These are phyloP conservation scores for Cladosporium sphaerospermum DNA, from an alignment of 2,329 filamentous ascomycete species.

Conservation along the genomic window DNA sequence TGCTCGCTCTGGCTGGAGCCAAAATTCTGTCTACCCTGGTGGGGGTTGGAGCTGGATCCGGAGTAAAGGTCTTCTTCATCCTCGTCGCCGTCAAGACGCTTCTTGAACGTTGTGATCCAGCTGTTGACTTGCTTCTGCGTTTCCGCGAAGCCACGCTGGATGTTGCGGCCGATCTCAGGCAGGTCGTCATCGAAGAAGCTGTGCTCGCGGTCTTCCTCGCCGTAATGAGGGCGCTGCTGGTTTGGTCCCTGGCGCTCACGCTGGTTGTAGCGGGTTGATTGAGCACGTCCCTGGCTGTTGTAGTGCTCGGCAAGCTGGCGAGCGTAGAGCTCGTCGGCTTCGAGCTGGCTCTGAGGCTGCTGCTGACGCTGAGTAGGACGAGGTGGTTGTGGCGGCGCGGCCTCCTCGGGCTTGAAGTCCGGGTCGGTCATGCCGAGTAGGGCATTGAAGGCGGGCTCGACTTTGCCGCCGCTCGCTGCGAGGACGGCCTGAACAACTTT, in stretches of 20 bases:
- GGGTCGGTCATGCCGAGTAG: conserved; percentile 63
- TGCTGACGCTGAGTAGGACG: conserved; percentile 52
- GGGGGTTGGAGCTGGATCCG: conserved; percentile 20
- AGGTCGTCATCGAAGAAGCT: conserved; percentile 96
- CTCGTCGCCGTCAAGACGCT: conserved; percentile 86
- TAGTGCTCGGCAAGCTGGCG: conserved; percentile 91
- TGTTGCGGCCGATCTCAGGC: conserved; percentile 84
- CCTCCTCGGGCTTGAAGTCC: conserved; percentile 43
- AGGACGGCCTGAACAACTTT: conserved; percentile 82
- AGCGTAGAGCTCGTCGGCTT: conserved; percentile 85
- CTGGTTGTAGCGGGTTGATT: conserved; percentile 27
- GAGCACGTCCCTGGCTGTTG: conserved; percentile 34
- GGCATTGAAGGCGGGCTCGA: conserved; percentile 94
- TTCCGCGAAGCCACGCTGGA: conserved; percentile 89
- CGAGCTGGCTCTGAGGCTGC: conserved; percentile 68
- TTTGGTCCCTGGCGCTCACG: conserved; percentile 30
- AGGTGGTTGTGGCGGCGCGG: conserved; percentile 73
- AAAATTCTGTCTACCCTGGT: conserved; percentile 31
- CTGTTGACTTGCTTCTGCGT: conserved; percentile 89
- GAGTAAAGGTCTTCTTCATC: conserved; percentile 54
- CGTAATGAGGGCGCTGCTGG: conserved; percentile 45
- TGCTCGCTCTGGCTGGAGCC: conserved; percentile 32
- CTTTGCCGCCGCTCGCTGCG: conserved; percentile 73
- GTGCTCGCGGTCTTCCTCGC: conserved; percentile 60
- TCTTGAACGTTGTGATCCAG: conserved; percentile 87